Evolutionary conservation across 306 rosid genomes (phyloP).

Genomic region (Quercus suber): DNA sequence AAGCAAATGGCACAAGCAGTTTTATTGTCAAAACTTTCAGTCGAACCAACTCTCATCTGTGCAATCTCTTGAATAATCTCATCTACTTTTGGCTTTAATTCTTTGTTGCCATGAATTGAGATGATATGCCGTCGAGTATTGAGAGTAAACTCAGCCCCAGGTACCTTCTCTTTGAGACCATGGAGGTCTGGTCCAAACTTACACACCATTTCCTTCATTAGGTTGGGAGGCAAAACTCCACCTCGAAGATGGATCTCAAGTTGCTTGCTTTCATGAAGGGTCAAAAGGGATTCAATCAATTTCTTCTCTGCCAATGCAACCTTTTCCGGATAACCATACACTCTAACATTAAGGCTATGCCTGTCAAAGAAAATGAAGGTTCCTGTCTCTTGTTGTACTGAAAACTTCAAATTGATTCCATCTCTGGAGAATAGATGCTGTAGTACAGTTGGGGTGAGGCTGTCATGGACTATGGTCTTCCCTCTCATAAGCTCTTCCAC

Average conservation of each 20-base stretch:
- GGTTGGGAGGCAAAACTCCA: constrained; percentile 58
- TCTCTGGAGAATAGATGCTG: constrained; percentile 66
- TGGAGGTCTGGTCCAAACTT: constrained; percentile 81
- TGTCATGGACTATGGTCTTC: constrained; percentile 47
- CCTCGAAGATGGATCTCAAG: constrained; percentile 70
- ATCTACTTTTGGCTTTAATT: constrained; percentile 70
- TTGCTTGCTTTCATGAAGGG: constrained; percentile 65
- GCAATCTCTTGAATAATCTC: constrained; percentile 51
- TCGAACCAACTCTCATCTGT: constrained; percentile 28
- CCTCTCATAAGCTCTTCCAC: constrained; percentile 80
- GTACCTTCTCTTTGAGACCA: constrained; percentile 69
- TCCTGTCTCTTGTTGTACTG: constrained; percentile 65
- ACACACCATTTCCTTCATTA: constrained; percentile 78
- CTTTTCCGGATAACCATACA: constrained; percentile 56
- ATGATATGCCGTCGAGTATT: constrained; percentile 55
- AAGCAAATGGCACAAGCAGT: constrained; percentile 77
- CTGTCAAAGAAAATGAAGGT: constrained; percentile 67
- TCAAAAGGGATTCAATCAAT: constrained; percentile 51
- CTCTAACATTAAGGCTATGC: constrained; percentile 50
- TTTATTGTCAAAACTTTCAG: constrained; percentile 33
- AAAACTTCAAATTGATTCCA: constrained; percentile 49
- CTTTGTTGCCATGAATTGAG: constrained; percentile 51
- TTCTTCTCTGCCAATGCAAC: constrained; percentile 57
- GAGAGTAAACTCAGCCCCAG: constrained; percentile 59
- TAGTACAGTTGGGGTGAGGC: constrained; percentile 64